These are phyloP conservation scores for Epithemia pelagica DNA, from an alignment of 108 stramenopile species.

Conservation along the genomic window DNA sequence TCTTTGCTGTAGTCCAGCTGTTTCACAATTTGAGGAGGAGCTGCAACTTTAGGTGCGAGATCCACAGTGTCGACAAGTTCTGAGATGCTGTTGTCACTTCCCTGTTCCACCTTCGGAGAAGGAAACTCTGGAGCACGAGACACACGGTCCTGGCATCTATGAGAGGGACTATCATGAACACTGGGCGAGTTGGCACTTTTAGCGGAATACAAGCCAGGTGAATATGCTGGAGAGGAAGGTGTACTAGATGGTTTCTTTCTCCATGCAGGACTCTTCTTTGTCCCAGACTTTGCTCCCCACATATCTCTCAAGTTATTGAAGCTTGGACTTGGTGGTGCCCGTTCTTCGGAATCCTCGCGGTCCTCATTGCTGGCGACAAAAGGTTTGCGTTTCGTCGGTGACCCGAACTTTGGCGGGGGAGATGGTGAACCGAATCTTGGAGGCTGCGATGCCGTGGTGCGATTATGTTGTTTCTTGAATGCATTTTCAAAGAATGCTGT, in stretches of 20 bases:
- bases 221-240: background rate
- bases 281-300: background rate
- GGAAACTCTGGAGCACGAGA: background rate
- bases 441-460: background rate
- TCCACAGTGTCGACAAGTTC: background rate
- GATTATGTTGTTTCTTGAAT: background rate
- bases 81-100: background rate
- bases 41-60: background rate
- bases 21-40: background rate
- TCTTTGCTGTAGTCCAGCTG: background rate
- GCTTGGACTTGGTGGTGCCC: background rate
- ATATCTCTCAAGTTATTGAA: background rate
- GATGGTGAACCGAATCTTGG: background rate
- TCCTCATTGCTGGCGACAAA: too few species aligned
- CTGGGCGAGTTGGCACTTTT: background rate
- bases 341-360: background rate
- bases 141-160: background rate
- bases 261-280: background rate
- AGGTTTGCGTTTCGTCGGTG: background rate
- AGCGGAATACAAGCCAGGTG: background rate
- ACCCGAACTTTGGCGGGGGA: background rate
- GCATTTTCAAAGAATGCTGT: background rate
- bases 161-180: background rate
- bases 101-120: background rate
- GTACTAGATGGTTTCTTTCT: background rate